Percentiles rank a stretch among this genome's conserved stretches.
phyloP scores from a whole-genome alignment of 176 grass and related monocot genomes.

The Phoenix roebelenii region DNA sequence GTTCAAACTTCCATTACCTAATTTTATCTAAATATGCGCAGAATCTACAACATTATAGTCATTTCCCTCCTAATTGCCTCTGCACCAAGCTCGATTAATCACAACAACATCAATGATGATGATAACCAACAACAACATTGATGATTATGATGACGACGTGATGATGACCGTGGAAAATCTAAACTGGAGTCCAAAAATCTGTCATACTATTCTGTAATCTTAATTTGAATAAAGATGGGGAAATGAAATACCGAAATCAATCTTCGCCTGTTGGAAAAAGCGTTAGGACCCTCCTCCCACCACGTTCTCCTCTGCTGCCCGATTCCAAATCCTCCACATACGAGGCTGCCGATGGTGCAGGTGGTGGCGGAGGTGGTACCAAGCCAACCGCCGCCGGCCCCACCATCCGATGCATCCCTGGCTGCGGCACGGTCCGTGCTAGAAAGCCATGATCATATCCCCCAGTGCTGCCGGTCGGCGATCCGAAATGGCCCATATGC shows the following conservation, averaged over 20 bases:
- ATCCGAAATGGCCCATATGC: slow-evolving; percentile 40
- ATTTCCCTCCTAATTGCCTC: too few relatives aligned
- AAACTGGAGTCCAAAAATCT: too few relatives aligned
- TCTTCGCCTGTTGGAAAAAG: slow-evolving; percentile 78
- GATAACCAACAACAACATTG: too few relatives aligned
- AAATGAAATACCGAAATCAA: slow-evolving; percentile 12
- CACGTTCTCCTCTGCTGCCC: slow-evolving; percentile 36
- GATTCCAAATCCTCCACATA: slow-evolving; percentile 68
- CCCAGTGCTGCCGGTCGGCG: slow-evolving; percentile 9
- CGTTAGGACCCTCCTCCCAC: slow-evolving; percentile 56
- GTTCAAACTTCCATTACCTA: too few relatives aligned
- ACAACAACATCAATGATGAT: too few relatives aligned
- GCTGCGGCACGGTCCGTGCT: slow-evolving; percentile 35
- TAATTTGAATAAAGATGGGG: not conserved
- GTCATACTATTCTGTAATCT: not conserved
- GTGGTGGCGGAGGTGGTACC: slow-evolving; percentile 11
- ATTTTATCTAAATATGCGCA: too few relatives aligned
- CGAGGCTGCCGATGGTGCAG: slow-evolving; percentile 16
- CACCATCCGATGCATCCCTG: slow-evolving; percentile 66
- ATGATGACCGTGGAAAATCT: too few relatives aligned
- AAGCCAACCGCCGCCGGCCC: slow-evolving; percentile 11
- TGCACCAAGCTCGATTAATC: too few relatives aligned
- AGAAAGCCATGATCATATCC: slow-evolving; percentile 66
- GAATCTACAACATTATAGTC: too few relatives aligned
- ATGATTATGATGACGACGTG: too few relatives aligned